phyloP scores from a whole-genome alignment of 495 filamentous ascomycete genomes.

The Cairneyella variabilis region DNA sequence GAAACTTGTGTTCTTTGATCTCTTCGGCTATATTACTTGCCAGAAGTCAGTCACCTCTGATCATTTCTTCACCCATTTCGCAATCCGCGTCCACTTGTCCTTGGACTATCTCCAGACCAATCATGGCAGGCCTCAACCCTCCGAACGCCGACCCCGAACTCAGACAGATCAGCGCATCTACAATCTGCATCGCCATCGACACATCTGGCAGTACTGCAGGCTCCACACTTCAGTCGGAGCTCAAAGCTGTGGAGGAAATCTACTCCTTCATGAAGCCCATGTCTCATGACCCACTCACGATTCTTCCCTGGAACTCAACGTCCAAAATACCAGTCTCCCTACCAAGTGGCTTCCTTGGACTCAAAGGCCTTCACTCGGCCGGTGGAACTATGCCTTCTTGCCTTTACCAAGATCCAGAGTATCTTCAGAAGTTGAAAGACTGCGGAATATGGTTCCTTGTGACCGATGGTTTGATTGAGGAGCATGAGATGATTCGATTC shows the following conservation, averaged over 20 bases:
- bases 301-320: background rate
- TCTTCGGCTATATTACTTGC: too few relatives aligned
- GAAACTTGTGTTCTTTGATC: too few relatives aligned
- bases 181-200: slow-evolving; percentile 2
- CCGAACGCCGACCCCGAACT: too few relatives aligned
- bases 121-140: too few relatives aligned
- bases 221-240: background rate
- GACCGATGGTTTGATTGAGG: slow-evolving; percentile 13
- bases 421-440: background rate
- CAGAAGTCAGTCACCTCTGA: too few relatives aligned
- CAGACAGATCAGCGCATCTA: too few relatives aligned
- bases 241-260: background rate
- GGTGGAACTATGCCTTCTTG: background rate
- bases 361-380: background rate
- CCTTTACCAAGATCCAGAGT: background rate
- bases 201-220: slow-evolving; percentile 2
- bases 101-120: too few relatives aligned
- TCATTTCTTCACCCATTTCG: too few relatives aligned
- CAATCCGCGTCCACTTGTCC: too few relatives aligned
- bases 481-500: background rate
- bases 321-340: background rate
- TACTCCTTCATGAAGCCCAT: background rate
- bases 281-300: background rate
- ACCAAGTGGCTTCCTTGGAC: background rate
- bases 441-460: slow-evolving; percentile 16